Conservation (phyloP, 495 filamentous ascomycete species). For the Aspergillus diversus region DNA sequence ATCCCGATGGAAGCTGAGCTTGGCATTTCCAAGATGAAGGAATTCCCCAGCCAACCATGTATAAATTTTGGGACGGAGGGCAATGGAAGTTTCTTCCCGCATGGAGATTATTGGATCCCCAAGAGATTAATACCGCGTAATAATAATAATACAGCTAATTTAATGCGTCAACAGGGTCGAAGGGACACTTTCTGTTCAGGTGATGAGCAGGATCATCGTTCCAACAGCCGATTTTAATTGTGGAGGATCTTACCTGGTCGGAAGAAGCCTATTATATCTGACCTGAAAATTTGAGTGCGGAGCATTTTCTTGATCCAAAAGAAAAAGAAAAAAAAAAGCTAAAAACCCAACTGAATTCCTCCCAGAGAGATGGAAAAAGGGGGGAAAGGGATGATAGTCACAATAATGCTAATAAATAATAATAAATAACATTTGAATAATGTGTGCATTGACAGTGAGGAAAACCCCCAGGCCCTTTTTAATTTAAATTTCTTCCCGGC, state of each 20-base stretch:
- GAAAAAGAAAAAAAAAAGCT: too few relatives aligned
- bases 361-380: too few relatives aligned
- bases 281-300: too few relatives aligned
- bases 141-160: slow-evolving; percentile 1
- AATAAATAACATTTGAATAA: too few relatives aligned
- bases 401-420: too few relatives aligned
- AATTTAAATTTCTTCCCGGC: too few relatives aligned
- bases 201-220: slow-evolving; percentile 1
- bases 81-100: background rate
- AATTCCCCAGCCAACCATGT: background rate
- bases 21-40: background rate
- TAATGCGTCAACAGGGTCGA: background rate
- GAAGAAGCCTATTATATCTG: too few relatives aligned
- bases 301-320: too few relatives aligned
- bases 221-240: background rate
- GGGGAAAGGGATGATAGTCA: too few relatives aligned
- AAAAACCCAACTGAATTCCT: too few relatives aligned
- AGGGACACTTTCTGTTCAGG: background rate
- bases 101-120: background rate
- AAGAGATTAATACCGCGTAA: background rate
- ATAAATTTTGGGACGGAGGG: background rate
- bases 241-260: background rate
- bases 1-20: background rate
- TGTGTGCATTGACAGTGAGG: too few relatives aligned
- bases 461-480: too few relatives aligned